These are phyloP conservation scores for Yamadazyma siamensis DNA, from an alignment of 1,139 yeast species.

Conservation along the genomic window DNA sequence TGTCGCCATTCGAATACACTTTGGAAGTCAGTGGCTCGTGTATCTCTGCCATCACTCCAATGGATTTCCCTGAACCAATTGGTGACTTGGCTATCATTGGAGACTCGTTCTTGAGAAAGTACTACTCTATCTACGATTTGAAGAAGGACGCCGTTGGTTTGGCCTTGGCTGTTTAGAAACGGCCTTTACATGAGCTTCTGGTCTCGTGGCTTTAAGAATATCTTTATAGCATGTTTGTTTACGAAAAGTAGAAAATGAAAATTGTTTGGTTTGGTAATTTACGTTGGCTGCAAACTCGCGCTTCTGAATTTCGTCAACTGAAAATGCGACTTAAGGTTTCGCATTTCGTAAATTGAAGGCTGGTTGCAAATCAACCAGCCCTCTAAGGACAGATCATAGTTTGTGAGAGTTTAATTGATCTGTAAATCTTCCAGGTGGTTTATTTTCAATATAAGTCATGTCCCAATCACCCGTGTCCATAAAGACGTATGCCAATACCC, in stretches of 20 bases:
- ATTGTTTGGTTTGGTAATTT: not conserved
- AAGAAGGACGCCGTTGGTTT: slow-evolving; percentile 91
- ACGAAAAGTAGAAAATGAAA: not conserved
- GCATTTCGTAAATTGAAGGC: no score
- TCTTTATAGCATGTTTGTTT: not conserved
- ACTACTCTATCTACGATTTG: slow-evolving; percentile 89
- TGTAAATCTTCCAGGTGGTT: no score
- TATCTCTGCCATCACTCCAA: slow-evolving; percentile 92
- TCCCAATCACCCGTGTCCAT: no score
- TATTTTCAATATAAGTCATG: no score
- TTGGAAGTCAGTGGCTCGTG: slow-evolving; percentile 92
- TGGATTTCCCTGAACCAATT: slow-evolving; percentile 96
- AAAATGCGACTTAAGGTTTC: no score
- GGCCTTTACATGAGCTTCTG: slow-evolving; percentile 1
- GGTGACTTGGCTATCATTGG: slow-evolving; percentile 96
- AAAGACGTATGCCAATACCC: no score
- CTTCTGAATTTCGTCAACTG: no score
- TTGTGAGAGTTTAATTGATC: no score
- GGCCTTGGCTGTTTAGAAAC: slow-evolving; percentile 63
- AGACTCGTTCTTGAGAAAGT: slow-evolving; percentile 93
- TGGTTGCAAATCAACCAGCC: no score
- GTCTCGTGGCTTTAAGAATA: slow-evolving; percentile 1
- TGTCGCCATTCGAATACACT: slow-evolving; percentile 84
- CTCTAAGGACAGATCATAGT: no score
- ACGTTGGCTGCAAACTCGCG: no score